phyloP scores from a whole-genome alignment of 116 monocot genomes.

The Dioscorea cayenensis region DNA sequence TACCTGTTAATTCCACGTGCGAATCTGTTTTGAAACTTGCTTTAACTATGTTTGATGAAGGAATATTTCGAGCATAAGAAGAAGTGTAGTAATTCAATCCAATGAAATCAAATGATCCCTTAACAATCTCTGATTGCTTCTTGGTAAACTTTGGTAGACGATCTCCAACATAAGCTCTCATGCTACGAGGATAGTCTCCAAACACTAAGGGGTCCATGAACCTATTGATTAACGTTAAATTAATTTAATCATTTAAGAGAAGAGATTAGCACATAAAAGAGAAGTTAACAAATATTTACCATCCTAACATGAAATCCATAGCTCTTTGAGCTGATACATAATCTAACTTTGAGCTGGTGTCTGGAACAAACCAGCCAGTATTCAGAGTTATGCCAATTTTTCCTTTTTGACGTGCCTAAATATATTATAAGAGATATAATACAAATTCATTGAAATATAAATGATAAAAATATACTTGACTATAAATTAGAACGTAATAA shows the following conservation, averaged over 20 bases:
- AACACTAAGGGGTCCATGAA: conserved; percentile 31
- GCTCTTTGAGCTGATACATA: conserved; percentile 3
- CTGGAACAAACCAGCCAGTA: conserved; percentile 18
- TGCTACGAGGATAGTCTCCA: conserved; percentile 29
- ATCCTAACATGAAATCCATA: conserved; percentile 29
- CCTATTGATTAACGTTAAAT: conserved; percentile 6
- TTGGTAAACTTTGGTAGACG: conserved; percentile 25
- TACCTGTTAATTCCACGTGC: not conserved
- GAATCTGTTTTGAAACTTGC: not conserved
- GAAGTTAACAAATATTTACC: conserved; percentile 4
- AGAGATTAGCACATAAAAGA: too few relatives aligned
- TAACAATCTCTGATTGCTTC: conserved; percentile 15
- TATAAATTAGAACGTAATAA: too few relatives aligned
- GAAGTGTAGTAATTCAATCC: not conserved
- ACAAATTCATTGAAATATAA: too few relatives aligned
- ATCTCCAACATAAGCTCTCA: conserved; percentile 16
- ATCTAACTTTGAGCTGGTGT: conserved; percentile 7
- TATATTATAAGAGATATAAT: too few relatives aligned
- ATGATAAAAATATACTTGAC: too few relatives aligned
- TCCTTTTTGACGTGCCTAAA: conserved; percentile 21
- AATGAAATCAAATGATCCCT: not conserved
- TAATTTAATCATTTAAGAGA: not conserved
- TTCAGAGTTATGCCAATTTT: conserved; percentile 24
- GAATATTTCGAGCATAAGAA: not conserved
- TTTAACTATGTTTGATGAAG: not conserved